Percentiles rank a stretch among this genome's conserved stretches.
These are phyloP conservation scores for Polychaeton citri DNA, from an alignment of 2,329 filamentous ascomycete genomes.

Conservation along the genomic window DNA sequence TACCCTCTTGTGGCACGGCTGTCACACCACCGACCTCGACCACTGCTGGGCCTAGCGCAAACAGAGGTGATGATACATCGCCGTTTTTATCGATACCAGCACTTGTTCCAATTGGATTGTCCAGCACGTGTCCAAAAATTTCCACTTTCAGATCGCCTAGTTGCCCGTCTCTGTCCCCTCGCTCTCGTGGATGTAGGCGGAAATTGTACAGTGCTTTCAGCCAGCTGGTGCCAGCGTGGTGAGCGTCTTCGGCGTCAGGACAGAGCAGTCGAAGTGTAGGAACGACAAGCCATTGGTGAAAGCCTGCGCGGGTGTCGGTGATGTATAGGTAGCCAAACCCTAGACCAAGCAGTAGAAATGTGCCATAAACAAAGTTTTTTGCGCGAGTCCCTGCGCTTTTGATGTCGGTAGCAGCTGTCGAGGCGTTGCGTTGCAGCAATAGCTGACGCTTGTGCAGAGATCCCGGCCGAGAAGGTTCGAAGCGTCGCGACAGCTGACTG, in stretches of 20 bases:
- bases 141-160: conserved; percentile 40
- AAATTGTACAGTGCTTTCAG: conserved; percentile 62
- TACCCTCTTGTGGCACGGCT: conserved; percentile 74
- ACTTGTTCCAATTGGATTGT: conserved; percentile 88
- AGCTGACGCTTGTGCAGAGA: too few relatives aligned
- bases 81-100: conserved; percentile 92
- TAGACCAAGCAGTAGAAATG: conserved; percentile 37
- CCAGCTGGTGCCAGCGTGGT: conserved; percentile 59
- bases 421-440: conserved; percentile 1
- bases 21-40: conserved; percentile 91
- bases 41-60: conserved; percentile 71
- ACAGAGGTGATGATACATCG: conserved; percentile 71
- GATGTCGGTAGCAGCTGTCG: conserved; percentile 18
- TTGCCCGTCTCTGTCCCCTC: conserved; percentile 44
- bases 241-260: conserved; percentile 80
- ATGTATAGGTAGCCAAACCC: conserved; percentile 36
- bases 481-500: too few relatives aligned
- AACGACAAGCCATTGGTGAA: conserved; percentile 41
- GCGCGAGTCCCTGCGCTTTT: conserved; percentile 30
- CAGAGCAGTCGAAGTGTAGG: conserved; percentile 52
- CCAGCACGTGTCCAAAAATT: conserved; percentile 64
- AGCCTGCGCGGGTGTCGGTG: conserved; percentile 40
- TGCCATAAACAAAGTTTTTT: conserved; percentile 40
- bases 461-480: too few relatives aligned
- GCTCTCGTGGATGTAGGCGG: conserved; percentile 70